Percentiles rank a stretch among this genome's conserved stretches.
phyloP scores from a whole-genome alignment of 495 filamentous ascomycete genomes.

The Jackrogersella minutella region DNA sequence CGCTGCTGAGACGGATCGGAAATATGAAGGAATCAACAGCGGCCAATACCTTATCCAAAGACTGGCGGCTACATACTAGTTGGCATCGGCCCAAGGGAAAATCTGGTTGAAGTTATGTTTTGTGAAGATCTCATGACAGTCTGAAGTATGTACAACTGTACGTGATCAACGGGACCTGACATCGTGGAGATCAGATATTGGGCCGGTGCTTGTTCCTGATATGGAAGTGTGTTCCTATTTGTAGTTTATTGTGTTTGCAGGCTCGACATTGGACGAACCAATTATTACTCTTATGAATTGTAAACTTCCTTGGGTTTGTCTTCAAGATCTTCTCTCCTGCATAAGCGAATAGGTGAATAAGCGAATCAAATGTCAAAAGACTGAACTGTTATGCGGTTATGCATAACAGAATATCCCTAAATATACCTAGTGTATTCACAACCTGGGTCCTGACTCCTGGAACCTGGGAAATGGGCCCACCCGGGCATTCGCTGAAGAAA shows the following conservation, averaged over 20 bases:
- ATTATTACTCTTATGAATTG: too few species aligned
- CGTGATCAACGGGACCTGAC: slow-evolving; percentile 1
- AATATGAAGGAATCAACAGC: slow-evolving; percentile 79
- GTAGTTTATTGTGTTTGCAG: slow-evolving; percentile 9
- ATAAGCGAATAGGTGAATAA: not conserved
- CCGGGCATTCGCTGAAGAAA: slow-evolving; percentile 13
- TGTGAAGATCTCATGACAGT: slow-evolving; percentile 14
- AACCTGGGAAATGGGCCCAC: not conserved
- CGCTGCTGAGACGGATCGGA: slow-evolving; percentile 70
- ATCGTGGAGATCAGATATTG: slow-evolving; percentile 27
- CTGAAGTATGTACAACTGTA: slow-evolving; percentile 1
- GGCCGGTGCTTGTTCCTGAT: slow-evolving; percentile 1
- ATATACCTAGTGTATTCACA: too few species aligned
- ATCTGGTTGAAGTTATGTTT: slow-evolving; percentile 4
- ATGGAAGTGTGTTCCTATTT: slow-evolving; percentile 20
- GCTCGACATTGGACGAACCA: slow-evolving; percentile 21
- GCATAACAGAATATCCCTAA: not conserved
- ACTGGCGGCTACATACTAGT: slow-evolving; percentile 73
- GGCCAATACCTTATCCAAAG: slow-evolving; percentile 86
- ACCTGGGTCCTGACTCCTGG: too few species aligned
- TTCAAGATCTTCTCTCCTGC: not conserved
- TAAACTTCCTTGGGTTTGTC: not conserved
- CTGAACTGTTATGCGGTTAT: slow-evolving; percentile 4
- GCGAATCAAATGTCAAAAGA: slow-evolving; percentile 3
- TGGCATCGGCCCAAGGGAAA: not conserved